Base-by-base conservation (phyloP, 495 filamentous ascomycete genomes). In the Pyronema domesticum region DNA sequence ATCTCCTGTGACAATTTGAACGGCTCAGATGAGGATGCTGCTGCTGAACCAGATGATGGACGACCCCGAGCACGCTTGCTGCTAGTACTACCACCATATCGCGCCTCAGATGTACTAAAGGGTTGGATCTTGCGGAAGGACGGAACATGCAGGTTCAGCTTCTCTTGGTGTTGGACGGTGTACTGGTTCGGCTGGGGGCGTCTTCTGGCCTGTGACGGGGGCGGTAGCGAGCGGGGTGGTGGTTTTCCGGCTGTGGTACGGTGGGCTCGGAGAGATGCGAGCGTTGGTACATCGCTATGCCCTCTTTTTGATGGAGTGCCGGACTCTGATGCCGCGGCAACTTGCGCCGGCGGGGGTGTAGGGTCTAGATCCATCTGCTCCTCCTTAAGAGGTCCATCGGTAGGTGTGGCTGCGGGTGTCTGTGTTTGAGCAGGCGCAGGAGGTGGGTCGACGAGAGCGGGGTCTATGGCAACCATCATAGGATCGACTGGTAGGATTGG, bases 1-100 rank as follows among this genome's bases (percentile, higher is more conserved):
- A 98, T 91, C 1, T 35, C 85, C 81, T 55, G 85, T 85, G 66
- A 95, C 88, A 46, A 95, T 30, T 30, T 30, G 5, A 1, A 30
- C 86, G n/a, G 46, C 39, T 49, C 37, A 49, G 15, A 13, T 14
- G 14, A 37, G 42, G 53, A 47, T 45, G 39, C 57, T 47, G 34
- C 18, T 6, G 45, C 51, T 3, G 62, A 55, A 45, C 59, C 59
- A 43, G 60, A 60, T 30, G 23, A 5, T 30, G 23, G 23, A 45
- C 64, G 55, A 35, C 61, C 61, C 33, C 58, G 58, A 10, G 57
- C 55, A 1, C 62, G 61, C 1, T 52, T 63, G 14, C 48, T 53
- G 11, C 57, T 60, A 10, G 60, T 54, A 23, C 47, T 49, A n/a
- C 53, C 55, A n/a, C 46, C 54, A 60, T 60, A 63, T 15, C 60